phyloP scores from a whole-genome alignment of 2,329 filamentous ascomycete species.

The Hymenoscyphus occultus region DNA sequence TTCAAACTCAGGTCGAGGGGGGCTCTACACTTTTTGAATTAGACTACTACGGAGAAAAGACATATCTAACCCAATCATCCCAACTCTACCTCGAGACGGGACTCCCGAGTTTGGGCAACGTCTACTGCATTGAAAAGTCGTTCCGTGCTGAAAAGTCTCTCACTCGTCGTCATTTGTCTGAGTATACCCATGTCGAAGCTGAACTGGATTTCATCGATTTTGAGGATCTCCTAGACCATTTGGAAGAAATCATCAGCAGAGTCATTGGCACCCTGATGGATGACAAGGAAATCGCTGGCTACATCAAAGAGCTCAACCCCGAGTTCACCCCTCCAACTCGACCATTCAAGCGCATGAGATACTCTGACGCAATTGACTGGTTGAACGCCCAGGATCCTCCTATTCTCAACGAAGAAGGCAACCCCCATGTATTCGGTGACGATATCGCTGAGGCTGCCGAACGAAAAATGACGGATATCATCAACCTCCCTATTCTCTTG shows the following conservation, averaged over 20 bases:
- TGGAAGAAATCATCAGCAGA: conserved; percentile 71
- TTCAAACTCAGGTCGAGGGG: conserved; percentile 80
- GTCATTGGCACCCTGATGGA: conserved; percentile 67
- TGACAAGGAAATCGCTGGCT: conserved; percentile 68
- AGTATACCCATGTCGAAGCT: conserved; percentile 96
- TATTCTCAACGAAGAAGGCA: conserved; percentile 88
- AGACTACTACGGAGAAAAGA: conserved; percentile 71
- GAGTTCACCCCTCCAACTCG: conserved; percentile 76
- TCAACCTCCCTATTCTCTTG: conserved; percentile 92
- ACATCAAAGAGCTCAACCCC: conserved; percentile 87
- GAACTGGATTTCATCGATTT: conserved; percentile 97
- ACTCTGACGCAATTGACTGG: conserved; percentile 92
- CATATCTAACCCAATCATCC: conserved; percentile 94
- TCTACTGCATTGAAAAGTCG: conserved; percentile 97
- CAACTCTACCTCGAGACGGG: conserved; percentile 97
- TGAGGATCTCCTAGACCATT: conserved; percentile 78
- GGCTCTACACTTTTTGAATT: conserved; percentile 60
- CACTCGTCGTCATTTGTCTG: conserved; percentile 88
- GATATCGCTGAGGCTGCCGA: conserved; percentile 98
- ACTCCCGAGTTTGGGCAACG: conserved; percentile 84
- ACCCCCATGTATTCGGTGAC: conserved; percentile 88
- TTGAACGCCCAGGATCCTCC: conserved; percentile 74
- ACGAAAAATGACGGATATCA: conserved; percentile 93
- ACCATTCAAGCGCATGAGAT: conserved; percentile 94
- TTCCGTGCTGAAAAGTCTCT: conserved; percentile 97